These are phyloP conservation scores for Piper longum DNA, from an alignment of 164 flowering plant genomes.

Conservation along the genomic window DNA sequence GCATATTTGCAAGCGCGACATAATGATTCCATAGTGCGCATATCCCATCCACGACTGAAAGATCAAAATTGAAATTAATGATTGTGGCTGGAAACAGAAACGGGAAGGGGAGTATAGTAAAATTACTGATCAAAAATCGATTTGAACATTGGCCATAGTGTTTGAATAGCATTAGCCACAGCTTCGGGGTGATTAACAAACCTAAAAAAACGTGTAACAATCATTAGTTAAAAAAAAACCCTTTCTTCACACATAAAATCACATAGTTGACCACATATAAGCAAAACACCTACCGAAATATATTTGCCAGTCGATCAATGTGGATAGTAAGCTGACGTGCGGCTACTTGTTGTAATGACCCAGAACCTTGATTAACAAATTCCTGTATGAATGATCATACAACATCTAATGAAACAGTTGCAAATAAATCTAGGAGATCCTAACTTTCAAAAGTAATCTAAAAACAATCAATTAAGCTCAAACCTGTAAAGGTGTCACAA, in stretches of 20 bases:
- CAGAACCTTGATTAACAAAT: conserved; percentile 62
- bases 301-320: conserved; percentile 82
- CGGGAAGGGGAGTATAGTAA: not conserved
- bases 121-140: conserved; percentile 86
- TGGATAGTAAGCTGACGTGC: conserved; percentile 85
- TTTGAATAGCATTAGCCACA: conserved; percentile 90
- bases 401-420: not conserved
- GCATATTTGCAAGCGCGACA: conserved; percentile 99
- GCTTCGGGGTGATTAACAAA: conserved; percentile 92
- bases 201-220: conserved; percentile 21
- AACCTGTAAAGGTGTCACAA: conserved; percentile 80
- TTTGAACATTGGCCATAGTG: conserved; percentile 93
- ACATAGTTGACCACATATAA: not conserved
- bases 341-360: conserved; percentile 43
- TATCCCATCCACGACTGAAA: conserved; percentile 93
- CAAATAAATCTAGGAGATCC: not conserved
- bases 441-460: not conserved
- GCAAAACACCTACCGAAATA: conserved; percentile 47
- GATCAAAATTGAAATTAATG: conserved; percentile 5
- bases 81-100: not conserved
- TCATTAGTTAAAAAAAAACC: not conserved
- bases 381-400: conserved; percentile 35
- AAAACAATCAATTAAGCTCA: conserved; percentile 3
- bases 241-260: not conserved
- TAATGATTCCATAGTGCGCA: conserved; percentile 95